A percentile compares a stretch with the other conserved stretches of the same genome.
These are phyloP conservation scores for Xylariaceae sp. DNA, from an alignment of 2,329 filamentous ascomycete genomes.

Conservation along the genomic window DNA sequence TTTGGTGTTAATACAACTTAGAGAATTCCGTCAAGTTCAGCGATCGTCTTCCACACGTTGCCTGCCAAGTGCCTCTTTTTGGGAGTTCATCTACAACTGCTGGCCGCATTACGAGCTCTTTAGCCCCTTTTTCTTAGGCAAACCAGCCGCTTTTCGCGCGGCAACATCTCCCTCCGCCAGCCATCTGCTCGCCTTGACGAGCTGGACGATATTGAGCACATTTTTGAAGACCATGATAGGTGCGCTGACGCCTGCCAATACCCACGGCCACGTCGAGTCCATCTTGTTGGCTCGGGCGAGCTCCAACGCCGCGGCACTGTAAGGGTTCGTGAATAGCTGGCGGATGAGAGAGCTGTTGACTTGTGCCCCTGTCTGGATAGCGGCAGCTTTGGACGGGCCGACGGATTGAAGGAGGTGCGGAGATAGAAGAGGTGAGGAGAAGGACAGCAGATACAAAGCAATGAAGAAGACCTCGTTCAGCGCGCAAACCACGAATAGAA, in stretches of 20 bases:
- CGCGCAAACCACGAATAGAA: slow-evolving; percentile 85
- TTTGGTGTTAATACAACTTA: slow-evolving; percentile 1
- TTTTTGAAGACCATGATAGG: slow-evolving; percentile 92
- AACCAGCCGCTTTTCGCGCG: slow-evolving; percentile 53
- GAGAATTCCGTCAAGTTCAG: slow-evolving; percentile 2
- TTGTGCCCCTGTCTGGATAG: slow-evolving; percentile 63
- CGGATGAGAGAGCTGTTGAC: slow-evolving; percentile 66
- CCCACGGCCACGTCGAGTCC: slow-evolving; percentile 63
- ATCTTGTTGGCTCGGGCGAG: slow-evolving; percentile 92
- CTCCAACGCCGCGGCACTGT: slow-evolving; percentile 89
- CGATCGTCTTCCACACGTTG: not conserved
- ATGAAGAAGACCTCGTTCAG: slow-evolving; percentile 98
- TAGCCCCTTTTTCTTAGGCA: slow-evolving; percentile 41
- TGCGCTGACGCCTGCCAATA: slow-evolving; percentile 73
- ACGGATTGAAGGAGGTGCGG: slow-evolving; percentile 71
- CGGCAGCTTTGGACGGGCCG: slow-evolving; percentile 47
- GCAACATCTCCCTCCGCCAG: slow-evolving; percentile 85
- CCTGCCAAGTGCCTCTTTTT: no score
- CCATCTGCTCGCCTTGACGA: slow-evolving; percentile 89
- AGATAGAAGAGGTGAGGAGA: slow-evolving; percentile 84
- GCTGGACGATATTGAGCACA: slow-evolving; percentile 87
- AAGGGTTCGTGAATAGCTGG: slow-evolving; percentile 80
- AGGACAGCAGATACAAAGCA: slow-evolving; percentile 93
- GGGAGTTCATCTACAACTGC: not conserved
- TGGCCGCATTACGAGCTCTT: slow-evolving; percentile 16